Base-by-base conservation (phyloP, 2,329 filamentous ascomycete genomes). In the Scytalidium sp. region DNA sequence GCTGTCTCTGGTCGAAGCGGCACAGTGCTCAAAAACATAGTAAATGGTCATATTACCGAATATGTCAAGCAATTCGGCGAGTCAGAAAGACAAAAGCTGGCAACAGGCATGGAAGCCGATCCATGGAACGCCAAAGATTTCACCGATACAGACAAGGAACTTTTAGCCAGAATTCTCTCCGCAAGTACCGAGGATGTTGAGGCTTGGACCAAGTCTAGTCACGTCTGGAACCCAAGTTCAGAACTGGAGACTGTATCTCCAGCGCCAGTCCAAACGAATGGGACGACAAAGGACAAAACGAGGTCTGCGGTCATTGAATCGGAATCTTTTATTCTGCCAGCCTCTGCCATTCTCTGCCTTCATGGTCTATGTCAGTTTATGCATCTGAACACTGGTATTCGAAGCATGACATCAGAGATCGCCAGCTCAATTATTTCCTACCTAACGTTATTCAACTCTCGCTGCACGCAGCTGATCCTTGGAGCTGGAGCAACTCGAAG, bases 381-480 rank as follows among this genome's bases (percentile, higher is more conserved):
- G 56, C 88, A 88, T 54, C 79, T 99, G 3, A 85, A 93, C 50
- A 79, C 88, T 4, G 86, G 85, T 25, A 93, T 97, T 50, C 93
- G 94, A 1, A 93, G 87, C 53, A 92, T 97, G 83, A 88, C 90
- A 1, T 77, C 85, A 2, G 91, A 97, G 51, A 85, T 97, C 47
- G 88, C 90, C 0, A 75, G 81, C 2, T 86, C 85, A 1, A 79
- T 99, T 10, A 75, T 97, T 40, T 86, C 94, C 19, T 96, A 95
- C 63, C 78, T 97, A 13, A 89, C 94, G 57, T 78, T 96, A 3
- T 99, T 97, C 77, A 97, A 99, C 68, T 97, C 91, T 2, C 87
- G 94, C 19, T 92, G 92, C 50, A 95, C 88, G n/a, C 94, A 99
- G 66, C 80, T 99, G 50, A 97, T 99, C 56, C 83, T 99, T 6